Evolutionary conservation across 202 grass and related monocot species (phyloP), one percentile per base, ranked within the genome.

Genomic region (Dendrocalamus latiflorus): DNA sequence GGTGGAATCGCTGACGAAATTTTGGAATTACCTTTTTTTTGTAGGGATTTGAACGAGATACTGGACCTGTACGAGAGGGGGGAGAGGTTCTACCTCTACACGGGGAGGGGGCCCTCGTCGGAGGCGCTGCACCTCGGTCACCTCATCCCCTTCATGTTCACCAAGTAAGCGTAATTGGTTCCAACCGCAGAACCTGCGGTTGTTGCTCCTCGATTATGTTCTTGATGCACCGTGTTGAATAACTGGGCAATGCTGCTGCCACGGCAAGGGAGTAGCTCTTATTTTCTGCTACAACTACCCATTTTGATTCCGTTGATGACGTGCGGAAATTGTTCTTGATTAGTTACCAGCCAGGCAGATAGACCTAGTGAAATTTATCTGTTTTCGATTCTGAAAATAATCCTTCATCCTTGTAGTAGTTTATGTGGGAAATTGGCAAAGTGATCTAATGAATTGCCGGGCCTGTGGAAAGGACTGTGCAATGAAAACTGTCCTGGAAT

Each of bases 141-240:
- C 68, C 92, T 98, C 65, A 64, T 98, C 28, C 95, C 95, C 39
- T 98, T 95, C 84, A 98, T 98, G 95, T 98, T 98, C 83, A 95
- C 95, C 38, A 98, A 93, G 95, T 98, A 80, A 91, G 86, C 26
- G 34, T 9, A 36, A 21, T 10, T 33, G 36, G 16, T 38, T 10
- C 20, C 33, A 2, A 67, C 33, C 33, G 33, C 33, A 33, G 33
- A 33, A 33, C 6, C 25, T 82, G 13, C 14, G 15, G 3, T 20
- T 12, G 3, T 44, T 36, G 34, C 30, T 69, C 6, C 7, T 33
- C 13, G 39, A 14, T 48, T 82, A 37, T 4, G 4, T 56, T 73
- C 8, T 82, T 65, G 38, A 61, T 60, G 48, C 55, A 43, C 1
- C 24, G 24, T 47, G 34, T 64, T 64, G 13, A 5, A 1, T 70